Evolutionary conservation across 75 land plant genomes (phyloP).

Genomic region (Cryptomeria japonica): DNA sequence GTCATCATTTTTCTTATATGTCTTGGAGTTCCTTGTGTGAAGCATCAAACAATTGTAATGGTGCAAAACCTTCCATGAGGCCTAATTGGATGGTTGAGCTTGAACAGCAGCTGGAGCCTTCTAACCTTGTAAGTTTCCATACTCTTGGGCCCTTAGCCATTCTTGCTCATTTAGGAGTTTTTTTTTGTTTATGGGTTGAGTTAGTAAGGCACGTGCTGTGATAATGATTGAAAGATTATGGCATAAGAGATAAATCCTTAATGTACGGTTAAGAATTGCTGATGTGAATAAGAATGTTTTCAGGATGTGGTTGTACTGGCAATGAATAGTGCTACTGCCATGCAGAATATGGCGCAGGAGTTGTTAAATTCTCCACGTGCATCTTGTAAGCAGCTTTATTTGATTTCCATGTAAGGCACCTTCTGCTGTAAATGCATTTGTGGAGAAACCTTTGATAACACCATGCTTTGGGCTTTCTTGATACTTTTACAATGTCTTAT

Average conservation of each 20-base stretch:
- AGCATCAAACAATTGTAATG: slow-evolving; percentile 10
- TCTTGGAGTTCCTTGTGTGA: slow-evolving; percentile 30
- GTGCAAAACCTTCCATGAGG: slow-evolving; percentile 15
- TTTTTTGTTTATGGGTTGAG: slow-evolving; percentile 12
- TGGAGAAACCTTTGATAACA: not conserved
- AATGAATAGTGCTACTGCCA: slow-evolving; percentile 64
- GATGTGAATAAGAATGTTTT: not conserved
- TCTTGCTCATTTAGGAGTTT: not conserved
- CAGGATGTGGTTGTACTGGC: slow-evolving; percentile 72
- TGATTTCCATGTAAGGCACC: slow-evolving; percentile 38
- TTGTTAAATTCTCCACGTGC: slow-evolving; percentile 14
- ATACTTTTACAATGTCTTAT: slow-evolving; percentile 2
- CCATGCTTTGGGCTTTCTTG: not conserved
- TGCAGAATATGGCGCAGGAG: slow-evolving; percentile 29
- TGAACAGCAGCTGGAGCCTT: slow-evolving; percentile 41
- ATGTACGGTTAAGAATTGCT: not conserved
- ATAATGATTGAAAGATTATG: not conserved
- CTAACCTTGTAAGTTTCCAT: slow-evolving; percentile 60
- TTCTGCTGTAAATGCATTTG: slow-evolving; percentile 10
- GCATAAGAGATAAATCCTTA: slow-evolving; percentile 6
- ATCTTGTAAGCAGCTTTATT: slow-evolving; percentile 19
- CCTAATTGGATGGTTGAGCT: slow-evolving; percentile 81
- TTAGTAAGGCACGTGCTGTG: not conserved
- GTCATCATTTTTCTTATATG: slow-evolving; percentile 68
- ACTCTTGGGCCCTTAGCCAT: not conserved